Base-by-base conservation (phyloP, 352 stramenopile species). In the Globisporangium abappressorium region DNA sequence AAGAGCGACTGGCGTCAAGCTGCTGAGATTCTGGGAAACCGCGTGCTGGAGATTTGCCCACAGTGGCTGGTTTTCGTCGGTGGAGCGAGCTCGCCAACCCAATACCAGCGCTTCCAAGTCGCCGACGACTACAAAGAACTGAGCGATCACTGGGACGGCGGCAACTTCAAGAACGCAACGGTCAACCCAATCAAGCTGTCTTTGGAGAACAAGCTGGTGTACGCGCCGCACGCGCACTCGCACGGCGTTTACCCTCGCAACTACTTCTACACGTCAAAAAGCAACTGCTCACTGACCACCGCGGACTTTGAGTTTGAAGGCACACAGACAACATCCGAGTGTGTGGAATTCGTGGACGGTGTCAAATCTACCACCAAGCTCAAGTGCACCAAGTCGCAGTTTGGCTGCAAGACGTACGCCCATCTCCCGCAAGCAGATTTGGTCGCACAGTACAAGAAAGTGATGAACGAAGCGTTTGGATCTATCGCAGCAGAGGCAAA, bases 1-100 rank as follows among this genome's bases (percentile, higher is more conserved):
- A 74, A 76, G 57, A 78, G 54, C 57, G 81, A 89, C 70, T 87
- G 79, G 81, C 70, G 68, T 15, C 41, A 70, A 41, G 81, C 77
- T 8, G 77, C 81, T 1, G 54, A 76, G 55, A 49, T 72, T n/a
- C 38, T 87, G n/a, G 70, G 73, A 1, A 74, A 87, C 64, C 74
- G 71, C 36, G 68, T 89, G 6, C 41, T 85, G 0, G 74, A 82
- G 22, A 49, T 76, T 14, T 91, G 84, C 59, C 80, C 84, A 30
- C 78, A 85, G 22, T 92, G 82, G 82, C 75, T 91, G 28, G 78
- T 87, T 12, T 90, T 90, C 57, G 75, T 87, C 5, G 81, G 75
- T 7, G 80, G 80, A 54, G 79, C 79, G n/a, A 83, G 75, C 20
- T 87, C 81, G 1, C 75, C 80, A 15, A 80, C 75, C 0, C 51